Conservation (phyloP, 75 land plant genomes). For the Picea glauca region DNA sequence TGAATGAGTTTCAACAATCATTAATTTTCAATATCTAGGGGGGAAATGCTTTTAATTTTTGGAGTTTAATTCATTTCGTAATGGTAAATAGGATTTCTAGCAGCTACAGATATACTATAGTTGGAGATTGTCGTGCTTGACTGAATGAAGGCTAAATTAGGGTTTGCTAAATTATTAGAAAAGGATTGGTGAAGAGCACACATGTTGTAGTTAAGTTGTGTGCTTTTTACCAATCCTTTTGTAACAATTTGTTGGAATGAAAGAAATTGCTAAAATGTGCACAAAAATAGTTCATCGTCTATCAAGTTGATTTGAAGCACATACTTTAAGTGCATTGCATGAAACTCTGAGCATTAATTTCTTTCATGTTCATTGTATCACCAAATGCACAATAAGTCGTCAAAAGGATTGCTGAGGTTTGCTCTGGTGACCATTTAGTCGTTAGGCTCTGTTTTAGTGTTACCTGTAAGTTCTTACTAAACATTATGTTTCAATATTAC, state of each 20-base stretch:
- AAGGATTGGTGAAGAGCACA: no score
- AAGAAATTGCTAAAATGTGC: no score
- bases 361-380: background rate
- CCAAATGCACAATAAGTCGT: background rate
- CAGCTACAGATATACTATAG: background rate
- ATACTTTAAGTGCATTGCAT: background rate
- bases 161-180: background rate
- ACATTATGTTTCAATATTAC: background rate
- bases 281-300: no score
- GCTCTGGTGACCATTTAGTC: background rate
- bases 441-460: background rate
- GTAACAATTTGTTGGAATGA: no score
- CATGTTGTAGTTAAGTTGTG: no score
- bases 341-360: background rate
- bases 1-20: background rate
- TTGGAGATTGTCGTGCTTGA: background rate
- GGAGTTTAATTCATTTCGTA: no score
- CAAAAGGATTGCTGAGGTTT: background rate
- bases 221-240: no score
- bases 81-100: no score
- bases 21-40: no score
- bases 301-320: background rate
- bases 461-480: background rate
- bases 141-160: background rate
- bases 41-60: no score